These are phyloP conservation scores for Penicillium italicum DNA, from an alignment of 2,329 filamentous ascomycete species.

Conservation along the genomic window DNA sequence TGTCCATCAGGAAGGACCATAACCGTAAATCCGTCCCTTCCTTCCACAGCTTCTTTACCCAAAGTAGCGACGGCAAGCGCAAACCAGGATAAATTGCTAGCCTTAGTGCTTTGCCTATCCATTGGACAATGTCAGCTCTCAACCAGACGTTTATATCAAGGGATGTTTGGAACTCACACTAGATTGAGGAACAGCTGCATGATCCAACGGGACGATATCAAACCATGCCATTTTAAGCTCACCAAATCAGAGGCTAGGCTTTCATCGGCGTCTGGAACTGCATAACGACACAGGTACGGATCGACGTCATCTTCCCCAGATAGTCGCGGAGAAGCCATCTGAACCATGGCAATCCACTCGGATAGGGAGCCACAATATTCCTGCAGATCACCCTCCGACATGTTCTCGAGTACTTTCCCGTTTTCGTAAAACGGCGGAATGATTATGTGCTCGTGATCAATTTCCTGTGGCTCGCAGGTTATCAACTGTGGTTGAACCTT, in stretches of 20 bases:
- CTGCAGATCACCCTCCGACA: conserved; percentile 51
- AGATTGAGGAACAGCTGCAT: conserved; percentile 34
- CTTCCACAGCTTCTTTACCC: conserved; percentile 37
- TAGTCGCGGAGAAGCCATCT: conserved; percentile 42
- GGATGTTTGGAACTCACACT: conserved; percentile 31
- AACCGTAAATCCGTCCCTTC: conserved; percentile 41
- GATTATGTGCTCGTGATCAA: conserved; percentile 26
- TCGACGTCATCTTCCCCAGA: conserved; percentile 38
- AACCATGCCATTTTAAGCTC: conserved; percentile 43
- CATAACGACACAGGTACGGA: conserved; percentile 45
- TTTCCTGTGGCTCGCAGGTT: conserved; percentile 25
- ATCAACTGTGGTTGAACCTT: conserved; percentile 39
- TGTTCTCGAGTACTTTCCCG: conserved; percentile 23
- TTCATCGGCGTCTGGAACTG: conserved; percentile 33
- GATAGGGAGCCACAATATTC: conserved; percentile 57
- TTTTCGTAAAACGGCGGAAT: conserved; percentile 28
- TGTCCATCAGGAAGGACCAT: conserved; percentile 18
- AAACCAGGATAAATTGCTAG: conserved; percentile 30
- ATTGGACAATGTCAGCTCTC: conserved; percentile 12
- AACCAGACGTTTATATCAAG: background rate
- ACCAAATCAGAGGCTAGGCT: conserved; percentile 29
- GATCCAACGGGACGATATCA: conserved; percentile 42
- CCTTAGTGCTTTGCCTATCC: conserved; percentile 19
- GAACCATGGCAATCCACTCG: conserved; percentile 61
- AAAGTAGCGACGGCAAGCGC: conserved; percentile 33